Percentiles rank a stretch among this genome's conserved stretches.
Conservation (phyloP, 257 asterid genomes). For the Solanum appendiculatum region DNA sequence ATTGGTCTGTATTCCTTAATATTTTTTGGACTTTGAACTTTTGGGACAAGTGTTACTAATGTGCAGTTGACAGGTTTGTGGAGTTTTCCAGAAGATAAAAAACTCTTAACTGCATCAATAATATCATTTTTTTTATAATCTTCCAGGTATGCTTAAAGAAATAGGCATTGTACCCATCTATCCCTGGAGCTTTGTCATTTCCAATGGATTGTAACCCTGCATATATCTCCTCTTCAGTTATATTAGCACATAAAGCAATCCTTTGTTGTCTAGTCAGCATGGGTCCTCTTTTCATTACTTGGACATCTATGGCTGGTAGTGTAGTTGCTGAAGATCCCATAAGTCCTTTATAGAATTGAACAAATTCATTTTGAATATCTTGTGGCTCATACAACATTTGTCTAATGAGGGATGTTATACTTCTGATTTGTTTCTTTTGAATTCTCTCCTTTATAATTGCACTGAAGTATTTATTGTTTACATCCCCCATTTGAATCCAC, state of each 20-base stretch:
- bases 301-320: no score
- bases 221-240: no score
- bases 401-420: no score
- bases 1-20: not conserved
- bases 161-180: not conserved
- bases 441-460: no score
- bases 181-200: not conserved
- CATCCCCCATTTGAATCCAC: no score
- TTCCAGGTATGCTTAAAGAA: not conserved
- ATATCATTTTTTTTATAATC: not conserved
- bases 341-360: no score
- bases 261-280: not conserved
- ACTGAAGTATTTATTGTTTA: no score
- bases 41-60: not conserved
- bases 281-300: no score
- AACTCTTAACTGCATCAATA: not conserved
- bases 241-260: not conserved
- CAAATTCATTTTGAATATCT: no score
- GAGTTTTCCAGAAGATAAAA: not conserved
- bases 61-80: not conserved
- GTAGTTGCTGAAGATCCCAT: no score
- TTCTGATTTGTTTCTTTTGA: no score
- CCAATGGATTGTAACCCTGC: not conserved
- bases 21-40: not conserved
- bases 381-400: no score